phyloP scores from a whole-genome alignment of 805 yeast genomes.

The Pichia occidentalis region DNA sequence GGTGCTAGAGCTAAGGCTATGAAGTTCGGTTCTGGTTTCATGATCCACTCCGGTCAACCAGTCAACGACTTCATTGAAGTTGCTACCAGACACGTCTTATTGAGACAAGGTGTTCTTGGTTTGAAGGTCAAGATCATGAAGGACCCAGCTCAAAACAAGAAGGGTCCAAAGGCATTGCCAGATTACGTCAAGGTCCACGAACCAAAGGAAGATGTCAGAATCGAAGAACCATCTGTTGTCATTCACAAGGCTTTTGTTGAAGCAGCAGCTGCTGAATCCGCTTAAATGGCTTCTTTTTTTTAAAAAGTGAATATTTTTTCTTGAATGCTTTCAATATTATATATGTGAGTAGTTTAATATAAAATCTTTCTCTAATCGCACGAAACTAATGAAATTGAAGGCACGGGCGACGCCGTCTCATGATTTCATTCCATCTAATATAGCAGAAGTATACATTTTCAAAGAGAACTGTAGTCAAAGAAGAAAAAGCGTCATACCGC shows the following conservation, averaged over 20 bases:
- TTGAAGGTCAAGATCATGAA: conserved; percentile 99
- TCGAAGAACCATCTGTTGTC: conserved; percentile 77
- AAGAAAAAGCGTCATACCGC: no score
- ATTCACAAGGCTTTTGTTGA: conserved; percentile 47
- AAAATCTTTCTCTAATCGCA: no score
- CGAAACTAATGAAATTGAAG: no score
- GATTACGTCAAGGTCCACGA: conserved; percentile 88
- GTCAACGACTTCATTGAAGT: conserved; percentile 96
- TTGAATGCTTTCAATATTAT: no score
- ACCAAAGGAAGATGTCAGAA: conserved; percentile 88
- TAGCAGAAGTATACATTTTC: no score
- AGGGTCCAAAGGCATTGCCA: conserved; percentile 89
- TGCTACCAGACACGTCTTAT: conserved; percentile 98
- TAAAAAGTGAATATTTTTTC: not conserved
- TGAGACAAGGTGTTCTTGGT: conserved; percentile 99
- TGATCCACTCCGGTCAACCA: conserved; percentile 99
- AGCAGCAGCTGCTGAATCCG: conserved; percentile 31
- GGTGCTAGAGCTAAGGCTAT: conserved; percentile 99
- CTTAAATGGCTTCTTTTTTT: conserved; percentile 12
- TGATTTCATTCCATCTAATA: no score
- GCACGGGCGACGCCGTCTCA: no score
- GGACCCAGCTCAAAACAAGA: conserved; percentile 85
- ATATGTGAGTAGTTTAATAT: no score
- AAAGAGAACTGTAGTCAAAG: no score
- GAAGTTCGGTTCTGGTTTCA: conserved; percentile 99